Evolutionary conservation across 2,329 filamentous ascomycete species (phyloP), one percentile per base, ranked within the genome.

Genomic region (Ophiocordyceps sinensis): DNA sequence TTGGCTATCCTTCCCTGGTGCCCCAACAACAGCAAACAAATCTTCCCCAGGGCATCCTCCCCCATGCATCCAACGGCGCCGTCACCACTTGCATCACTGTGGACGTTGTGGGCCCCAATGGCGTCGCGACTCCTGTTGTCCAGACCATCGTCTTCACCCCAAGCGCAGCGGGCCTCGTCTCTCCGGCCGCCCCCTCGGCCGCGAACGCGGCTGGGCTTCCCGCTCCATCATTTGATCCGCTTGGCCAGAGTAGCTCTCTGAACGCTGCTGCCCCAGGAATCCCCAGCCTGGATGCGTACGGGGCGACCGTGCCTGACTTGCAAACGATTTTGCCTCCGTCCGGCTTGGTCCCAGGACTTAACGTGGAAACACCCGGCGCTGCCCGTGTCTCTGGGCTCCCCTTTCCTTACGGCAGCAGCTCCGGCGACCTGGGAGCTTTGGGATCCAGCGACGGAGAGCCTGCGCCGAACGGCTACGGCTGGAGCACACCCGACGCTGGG

Each of bases 91-190:
- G 50, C 41, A 53, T 59, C 21, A 60, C 59, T 3, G 46, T 56
- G 28, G 44, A 54, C 13, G 45, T 58, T 19, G 41, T 61, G 19
- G 59, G 58, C 15, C 43, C 52, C 11, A 50, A 62, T 46, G 58
- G 58, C 6, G 41, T 51, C n/a, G 46, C 47, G 2, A 59, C 59
- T 2, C 48, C 58, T 12, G 46, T 56, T 26, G 51, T 58, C 10
- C 51, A 59, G 36, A 60, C 58, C 12, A 47, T 62, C 28, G 46
- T 62, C 19, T 44, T 58, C 23, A 48, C 49, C 11, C 51, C 49
- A 15, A 44, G 31, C 37, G 47, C 47, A 23, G 39, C 53, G 37
- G 48, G 47, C 14, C 41, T 49, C 39, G 50, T 45, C 11, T 34
- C 46, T 34, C 46, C 50, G 12, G 41, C 45, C 29, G 43, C 45